Evolutionary conservation across 768 basidiomycete genomes (phyloP).

Genomic region (Cystobasidium tubakii): DNA sequence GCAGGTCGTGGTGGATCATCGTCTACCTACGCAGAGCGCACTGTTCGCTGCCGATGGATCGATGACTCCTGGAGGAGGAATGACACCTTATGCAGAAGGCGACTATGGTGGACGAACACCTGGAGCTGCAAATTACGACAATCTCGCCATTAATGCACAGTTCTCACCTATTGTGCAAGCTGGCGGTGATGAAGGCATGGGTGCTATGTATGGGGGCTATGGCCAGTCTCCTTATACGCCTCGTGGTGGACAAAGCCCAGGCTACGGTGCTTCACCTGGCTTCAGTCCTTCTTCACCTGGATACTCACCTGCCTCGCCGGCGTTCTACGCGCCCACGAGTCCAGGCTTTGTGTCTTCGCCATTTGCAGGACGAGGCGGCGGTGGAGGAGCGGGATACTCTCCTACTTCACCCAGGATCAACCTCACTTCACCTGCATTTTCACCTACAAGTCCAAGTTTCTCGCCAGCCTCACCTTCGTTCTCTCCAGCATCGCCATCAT

Average conservation of each 20-base stretch:
- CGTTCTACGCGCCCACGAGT: conserved; percentile 56
- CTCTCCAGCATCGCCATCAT: conserved; percentile 49
- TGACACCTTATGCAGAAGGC: conserved; percentile 70
- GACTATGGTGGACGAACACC: conserved; percentile 76
- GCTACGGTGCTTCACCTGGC: conserved; percentile 72
- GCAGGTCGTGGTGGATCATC: conserved; percentile 94
- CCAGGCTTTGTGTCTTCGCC: conserved; percentile 82
- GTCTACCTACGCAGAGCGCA: conserved; percentile 74
- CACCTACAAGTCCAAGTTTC: conserved; percentile 48
- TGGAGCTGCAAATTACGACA: conserved; percentile 64
- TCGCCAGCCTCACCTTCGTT: conserved; percentile 74
- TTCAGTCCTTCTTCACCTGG: conserved; percentile 84
- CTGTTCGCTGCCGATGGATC: conserved; percentile 55
- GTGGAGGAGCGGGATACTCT: conserved; percentile 47
- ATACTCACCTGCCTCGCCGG: conserved; percentile 47
- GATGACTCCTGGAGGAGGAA: conserved; percentile 62
- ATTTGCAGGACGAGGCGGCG: conserved; percentile 56
- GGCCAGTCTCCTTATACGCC: conserved; percentile 35
- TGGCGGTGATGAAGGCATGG: conserved; percentile 65
- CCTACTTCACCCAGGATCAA: conserved; percentile 50
- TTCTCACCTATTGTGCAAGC: conserved; percentile 93
- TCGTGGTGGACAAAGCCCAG: conserved; percentile 36
- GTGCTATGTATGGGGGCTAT: conserved; percentile 38
- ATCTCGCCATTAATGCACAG: conserved; percentile 76
- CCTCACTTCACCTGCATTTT: conserved; percentile 44